Conservation (phyloP, 2,329 filamentous ascomycete species). For the Fusarium concolor region DNA sequence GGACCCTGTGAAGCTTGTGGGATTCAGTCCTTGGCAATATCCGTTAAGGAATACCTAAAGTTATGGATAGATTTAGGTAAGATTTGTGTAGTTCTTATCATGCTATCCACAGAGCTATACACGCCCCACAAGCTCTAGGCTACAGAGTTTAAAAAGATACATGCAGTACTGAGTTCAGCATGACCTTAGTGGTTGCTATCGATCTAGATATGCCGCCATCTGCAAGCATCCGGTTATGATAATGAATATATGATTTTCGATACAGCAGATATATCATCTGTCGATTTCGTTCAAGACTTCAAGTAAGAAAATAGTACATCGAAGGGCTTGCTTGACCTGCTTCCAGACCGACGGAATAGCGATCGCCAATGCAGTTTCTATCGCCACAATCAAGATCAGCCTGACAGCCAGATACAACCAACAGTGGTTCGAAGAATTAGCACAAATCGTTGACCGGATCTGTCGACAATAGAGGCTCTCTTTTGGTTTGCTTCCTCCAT, state of each 20-base stretch:
- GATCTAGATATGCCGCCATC: slow-evolving; percentile 23
- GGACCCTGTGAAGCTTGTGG: too few species aligned
- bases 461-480: slow-evolving; percentile 7
- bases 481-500: neutral
- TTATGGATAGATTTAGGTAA: too few species aligned
- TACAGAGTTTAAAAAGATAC: too few species aligned
- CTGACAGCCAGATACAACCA: slow-evolving; percentile 2
- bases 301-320: slow-evolving; percentile 10
- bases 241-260: slow-evolving; percentile 22
- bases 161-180: slow-evolving; percentile 1
- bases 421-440: slow-evolving; percentile 1
- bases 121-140: too few species aligned
- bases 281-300: neutral
- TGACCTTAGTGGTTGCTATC: slow-evolving; percentile 15
- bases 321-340: neutral
- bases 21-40: too few species aligned
- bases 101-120: too few species aligned
- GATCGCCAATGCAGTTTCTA: slow-evolving; percentile 4
- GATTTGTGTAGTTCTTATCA: too few species aligned
- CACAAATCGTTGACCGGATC: neutral
- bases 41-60: too few species aligned
- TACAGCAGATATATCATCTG: slow-evolving; percentile 6
- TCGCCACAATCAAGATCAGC: slow-evolving; percentile 29
- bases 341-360: slow-evolving; percentile 10
- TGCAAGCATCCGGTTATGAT: slow-evolving; percentile 33